Conservation (phyloP, 768 basidiomycete species). For the Termitomyces sp. region DNA sequence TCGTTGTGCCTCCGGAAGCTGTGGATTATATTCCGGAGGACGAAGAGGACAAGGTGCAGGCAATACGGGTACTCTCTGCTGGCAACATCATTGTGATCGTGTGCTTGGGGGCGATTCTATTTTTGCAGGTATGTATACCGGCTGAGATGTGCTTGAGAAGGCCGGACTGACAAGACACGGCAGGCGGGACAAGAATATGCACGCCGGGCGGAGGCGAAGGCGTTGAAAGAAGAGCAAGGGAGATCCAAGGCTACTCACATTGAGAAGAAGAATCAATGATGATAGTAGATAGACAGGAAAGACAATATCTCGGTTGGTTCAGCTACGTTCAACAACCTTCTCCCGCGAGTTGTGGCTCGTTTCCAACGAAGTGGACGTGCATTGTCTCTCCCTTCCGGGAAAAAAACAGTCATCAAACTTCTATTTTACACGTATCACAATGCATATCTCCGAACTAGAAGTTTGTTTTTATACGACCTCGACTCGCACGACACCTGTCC, state of each 20-base stretch:
- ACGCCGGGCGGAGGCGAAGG: conserved; percentile 55
- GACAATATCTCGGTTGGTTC: not conserved
- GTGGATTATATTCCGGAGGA: conserved; percentile 42
- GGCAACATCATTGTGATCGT: conserved; percentile 84
- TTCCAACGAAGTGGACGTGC: not conserved
- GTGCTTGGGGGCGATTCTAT: conserved; percentile 61
- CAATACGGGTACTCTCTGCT: conserved; percentile 79
- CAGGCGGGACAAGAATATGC: conserved; percentile 89
- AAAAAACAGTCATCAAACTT: conserved; percentile 9
- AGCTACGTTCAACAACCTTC: not conserved
- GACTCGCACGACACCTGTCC: conserved; percentile 6
- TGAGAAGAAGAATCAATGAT: conserved; percentile 41
- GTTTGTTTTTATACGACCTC: not conserved
- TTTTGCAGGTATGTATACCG: conserved; percentile 61
- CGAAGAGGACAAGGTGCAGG: conserved; percentile 66
- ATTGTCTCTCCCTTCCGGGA: not conserved
- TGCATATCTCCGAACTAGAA: conserved; percentile 5
- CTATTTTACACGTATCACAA: not conserved
- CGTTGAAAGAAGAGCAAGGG: conserved; percentile 27
- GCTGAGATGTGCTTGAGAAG: not conserved
- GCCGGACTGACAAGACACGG: conserved; percentile 10
- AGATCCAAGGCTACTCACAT: conserved; percentile 12
- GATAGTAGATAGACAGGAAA: conserved; percentile 1
- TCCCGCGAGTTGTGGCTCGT: conserved; percentile 4
- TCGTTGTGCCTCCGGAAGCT: conserved; percentile 56